phyloP scores from a whole-genome alignment of 169 alveolate genomes.

The Cryptosporidium sp. region DNA sequence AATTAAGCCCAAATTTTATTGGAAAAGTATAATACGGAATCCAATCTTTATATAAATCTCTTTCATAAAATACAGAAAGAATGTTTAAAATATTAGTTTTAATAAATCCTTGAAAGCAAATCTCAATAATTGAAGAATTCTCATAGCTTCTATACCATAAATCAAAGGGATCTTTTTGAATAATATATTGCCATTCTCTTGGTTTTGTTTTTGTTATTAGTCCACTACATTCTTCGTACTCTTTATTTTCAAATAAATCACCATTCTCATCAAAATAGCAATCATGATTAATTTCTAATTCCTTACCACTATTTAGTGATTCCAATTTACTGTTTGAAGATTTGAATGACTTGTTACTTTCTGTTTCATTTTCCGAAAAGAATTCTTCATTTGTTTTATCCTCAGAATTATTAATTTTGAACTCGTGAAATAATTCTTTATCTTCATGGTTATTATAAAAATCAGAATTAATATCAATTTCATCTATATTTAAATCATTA shows the following conservation, averaged over 20 bases:
- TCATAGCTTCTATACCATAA: slow-evolving; percentile 62
- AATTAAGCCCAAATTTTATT: slow-evolving; percentile 53
- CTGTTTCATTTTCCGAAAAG: slow-evolving; percentile 1
- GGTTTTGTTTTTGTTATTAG: slow-evolving; percentile 38
- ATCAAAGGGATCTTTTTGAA: slow-evolving; percentile 32
- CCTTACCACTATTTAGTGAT: slow-evolving; percentile 10
- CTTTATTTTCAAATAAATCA: neutral
- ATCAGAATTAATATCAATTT: slow-evolving; percentile 15
- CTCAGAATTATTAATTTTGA: neutral
- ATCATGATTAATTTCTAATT: slow-evolving; percentile 9
- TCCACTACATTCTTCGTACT: slow-evolving; percentile 36
- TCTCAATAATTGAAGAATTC: slow-evolving; percentile 53
- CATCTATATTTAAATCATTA: slow-evolving; percentile 10
- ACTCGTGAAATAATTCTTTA: neutral
- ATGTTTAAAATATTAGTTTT: slow-evolving; percentile 52
- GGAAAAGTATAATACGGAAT: slow-evolving; percentile 62
- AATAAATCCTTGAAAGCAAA: slow-evolving; percentile 65
- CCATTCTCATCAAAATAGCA: slow-evolving; percentile 41
- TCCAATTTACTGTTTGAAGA: slow-evolving; percentile 6
- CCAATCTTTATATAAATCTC: slow-evolving; percentile 71
- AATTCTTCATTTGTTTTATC: neutral
- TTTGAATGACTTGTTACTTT: slow-evolving; percentile 21
- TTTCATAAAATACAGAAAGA: slow-evolving; percentile 67
- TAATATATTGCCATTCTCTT: slow-evolving; percentile 34
- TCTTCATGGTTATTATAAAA: slow-evolving; percentile 17